Conservation (phyloP, 2,329 filamentous ascomycete genomes). For the Didymella pinodella region DNA sequence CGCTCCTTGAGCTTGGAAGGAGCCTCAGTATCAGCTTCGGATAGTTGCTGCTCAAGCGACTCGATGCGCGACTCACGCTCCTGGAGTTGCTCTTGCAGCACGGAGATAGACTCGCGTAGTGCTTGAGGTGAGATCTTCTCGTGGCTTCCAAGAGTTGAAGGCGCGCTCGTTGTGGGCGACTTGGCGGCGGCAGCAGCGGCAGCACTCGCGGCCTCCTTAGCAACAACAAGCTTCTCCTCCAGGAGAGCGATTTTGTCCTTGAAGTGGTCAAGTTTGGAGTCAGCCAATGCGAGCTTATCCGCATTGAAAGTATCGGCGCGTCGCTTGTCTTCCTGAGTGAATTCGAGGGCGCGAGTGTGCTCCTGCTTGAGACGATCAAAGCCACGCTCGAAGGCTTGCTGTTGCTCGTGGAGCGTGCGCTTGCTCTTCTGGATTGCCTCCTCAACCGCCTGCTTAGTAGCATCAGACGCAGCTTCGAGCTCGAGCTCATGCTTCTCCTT, state of each 20-base stretch:
- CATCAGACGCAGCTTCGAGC: conserved; percentile 79
- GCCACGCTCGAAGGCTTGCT: conserved; percentile 48
- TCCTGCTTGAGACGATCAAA: conserved; percentile 60
- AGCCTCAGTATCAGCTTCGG: conserved; percentile 76
- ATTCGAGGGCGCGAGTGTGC: conserved; percentile 70
- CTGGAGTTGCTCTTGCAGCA: conserved; percentile 95
- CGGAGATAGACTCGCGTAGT: conserved; percentile 92
- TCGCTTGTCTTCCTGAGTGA: conserved; percentile 80
- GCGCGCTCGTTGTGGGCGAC: conserved; percentile 54
- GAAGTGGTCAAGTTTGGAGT: conserved; percentile 84
- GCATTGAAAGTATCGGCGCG: conserved; percentile 79
- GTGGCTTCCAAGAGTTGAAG: conserved; percentile 58
- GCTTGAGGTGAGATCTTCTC: conserved; percentile 95
- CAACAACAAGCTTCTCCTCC: conserved; percentile 89
- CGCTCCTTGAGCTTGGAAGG: conserved; percentile 85
- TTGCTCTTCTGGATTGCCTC: conserved; percentile 63
- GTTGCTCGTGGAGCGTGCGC: conserved; percentile 63
- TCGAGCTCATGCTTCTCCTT: conserved; percentile 85
- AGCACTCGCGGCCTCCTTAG: conserved; percentile 84
- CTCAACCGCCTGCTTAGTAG: conserved; percentile 67
- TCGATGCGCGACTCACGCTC: conserved; percentile 92
- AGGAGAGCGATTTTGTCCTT: conserved; percentile 85
- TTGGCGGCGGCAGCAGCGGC: conserved; percentile 74
- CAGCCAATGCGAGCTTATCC: conserved; percentile 81
- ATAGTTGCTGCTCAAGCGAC: conserved; percentile 76